Percentiles rank a stretch among this genome's conserved stretches.
Evolutionary conservation across 176 grass and related monocot species (phyloP).

Genomic region (Aegilops speltoides): DNA sequence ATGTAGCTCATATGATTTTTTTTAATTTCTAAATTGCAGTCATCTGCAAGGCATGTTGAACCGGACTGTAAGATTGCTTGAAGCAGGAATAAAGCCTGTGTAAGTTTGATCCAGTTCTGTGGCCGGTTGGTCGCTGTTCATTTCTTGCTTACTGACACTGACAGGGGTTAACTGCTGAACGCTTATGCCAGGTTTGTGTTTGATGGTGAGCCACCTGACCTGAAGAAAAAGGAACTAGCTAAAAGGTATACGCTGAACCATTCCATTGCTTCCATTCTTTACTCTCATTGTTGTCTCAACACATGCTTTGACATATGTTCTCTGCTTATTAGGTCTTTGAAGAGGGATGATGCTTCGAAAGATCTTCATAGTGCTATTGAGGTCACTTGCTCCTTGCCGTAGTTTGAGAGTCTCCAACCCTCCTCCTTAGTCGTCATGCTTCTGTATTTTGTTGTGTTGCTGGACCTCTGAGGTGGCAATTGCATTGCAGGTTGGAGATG

Average conservation of each 20-base stretch:
- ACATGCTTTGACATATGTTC: constrained; percentile 1
- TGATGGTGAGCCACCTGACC: constrained; percentile 83
- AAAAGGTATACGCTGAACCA: constrained; percentile 54
- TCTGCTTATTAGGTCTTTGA: constrained; percentile 61
- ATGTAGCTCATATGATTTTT: neutral
- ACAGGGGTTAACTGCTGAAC: constrained; percentile 13
- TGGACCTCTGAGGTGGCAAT: constrained; percentile 29
- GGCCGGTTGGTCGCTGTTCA: constrained; percentile 13
- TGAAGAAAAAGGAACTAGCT: constrained; percentile 80
- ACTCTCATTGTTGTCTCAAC: constrained; percentile 1
- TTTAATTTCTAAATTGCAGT: constrained; percentile 28
- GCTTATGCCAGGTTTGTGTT: constrained; percentile 81
- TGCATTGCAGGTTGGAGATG: constrained; percentile 69
- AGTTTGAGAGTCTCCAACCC: neutral
- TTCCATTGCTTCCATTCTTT: constrained; percentile 17
- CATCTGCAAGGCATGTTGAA: constrained; percentile 96
- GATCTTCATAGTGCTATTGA: constrained; percentile 75
- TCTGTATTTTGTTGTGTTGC: constrained; percentile 8
- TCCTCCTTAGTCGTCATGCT: neutral
- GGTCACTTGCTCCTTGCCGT: constrained; percentile 39
- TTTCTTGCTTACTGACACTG: constrained; percentile 14
- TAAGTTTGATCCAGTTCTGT: constrained; percentile 42
- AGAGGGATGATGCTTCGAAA: constrained; percentile 62
- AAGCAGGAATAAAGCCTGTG: constrained; percentile 96
- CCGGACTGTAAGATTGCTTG: constrained; percentile 74